These are phyloP conservation scores for Debaryomyces tyrocola DNA, from an alignment of 805 yeast species.

Conservation along the genomic window DNA sequence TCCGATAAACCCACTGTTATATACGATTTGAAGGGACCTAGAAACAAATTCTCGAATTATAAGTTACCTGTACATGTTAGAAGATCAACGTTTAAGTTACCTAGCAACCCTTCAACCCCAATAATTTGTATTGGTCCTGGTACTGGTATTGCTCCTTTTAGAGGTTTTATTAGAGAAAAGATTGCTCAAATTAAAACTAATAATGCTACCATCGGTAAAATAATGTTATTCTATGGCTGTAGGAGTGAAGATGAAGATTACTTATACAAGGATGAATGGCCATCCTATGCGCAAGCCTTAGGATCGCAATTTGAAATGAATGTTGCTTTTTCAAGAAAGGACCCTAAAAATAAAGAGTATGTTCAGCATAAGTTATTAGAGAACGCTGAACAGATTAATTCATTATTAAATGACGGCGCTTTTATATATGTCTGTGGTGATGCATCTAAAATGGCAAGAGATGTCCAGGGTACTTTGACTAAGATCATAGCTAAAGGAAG, in stretches of 20 bases:
- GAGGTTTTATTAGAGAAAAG: conserved; percentile 91
- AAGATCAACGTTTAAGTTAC: conserved; percentile 92
- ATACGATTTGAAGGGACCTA: conserved; percentile 85
- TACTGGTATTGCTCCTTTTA: conserved; percentile 97
- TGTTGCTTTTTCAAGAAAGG: conserved; percentile 86
- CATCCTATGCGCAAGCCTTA: conserved; percentile 59
- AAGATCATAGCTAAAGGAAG: conserved; percentile 64
- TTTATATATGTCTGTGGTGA: conserved; percentile 96
- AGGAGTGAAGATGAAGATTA: conserved; percentile 78
- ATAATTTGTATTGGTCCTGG: conserved; percentile 96
- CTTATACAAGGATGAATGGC: conserved; percentile 89
- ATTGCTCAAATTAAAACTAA: conserved; percentile 46
- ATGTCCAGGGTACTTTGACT: conserved; percentile 71
- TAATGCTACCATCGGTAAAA: conserved; percentile 56
- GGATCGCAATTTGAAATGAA: conserved; percentile 66
- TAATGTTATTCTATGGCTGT: conserved; percentile 83
- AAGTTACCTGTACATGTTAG: conserved; percentile 90
- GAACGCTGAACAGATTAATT: conserved; percentile 51
- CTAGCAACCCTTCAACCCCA: conserved; percentile 79
- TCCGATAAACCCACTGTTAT: conserved; percentile 45
- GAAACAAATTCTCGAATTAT: conserved; percentile 49
- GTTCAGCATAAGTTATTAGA: conserved; percentile 80
- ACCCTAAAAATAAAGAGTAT: conserved; percentile 56
- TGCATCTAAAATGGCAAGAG: conserved; percentile 94
- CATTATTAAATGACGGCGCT: conserved; percentile 67